These are phyloP conservation scores for Solanum pimpinellifolium DNA, from an alignment of 257 asterid genomes.

Conservation along the genomic window DNA sequence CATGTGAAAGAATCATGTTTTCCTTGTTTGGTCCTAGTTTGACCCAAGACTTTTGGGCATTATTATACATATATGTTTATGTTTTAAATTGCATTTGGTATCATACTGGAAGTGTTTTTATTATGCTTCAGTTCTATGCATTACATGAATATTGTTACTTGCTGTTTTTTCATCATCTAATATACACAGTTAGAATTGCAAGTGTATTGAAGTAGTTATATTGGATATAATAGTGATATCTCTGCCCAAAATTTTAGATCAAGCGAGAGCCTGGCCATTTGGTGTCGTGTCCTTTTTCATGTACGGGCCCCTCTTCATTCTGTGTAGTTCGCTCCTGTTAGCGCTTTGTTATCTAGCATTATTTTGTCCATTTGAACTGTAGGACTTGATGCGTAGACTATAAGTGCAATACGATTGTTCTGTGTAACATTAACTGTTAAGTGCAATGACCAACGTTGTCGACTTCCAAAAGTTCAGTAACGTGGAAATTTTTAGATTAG, in stretches of 20 bases:
- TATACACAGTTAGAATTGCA: background rate
- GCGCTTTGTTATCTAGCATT: background rate
- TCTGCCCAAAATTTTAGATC: background rate
- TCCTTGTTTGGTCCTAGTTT: background rate
- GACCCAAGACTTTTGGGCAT: background rate
- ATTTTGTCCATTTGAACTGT: background rate
- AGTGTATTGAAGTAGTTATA: background rate
- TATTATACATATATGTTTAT: background rate
- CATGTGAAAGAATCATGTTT: conserved; percentile 5
- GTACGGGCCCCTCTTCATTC: background rate
- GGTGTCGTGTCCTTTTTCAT: background rate
- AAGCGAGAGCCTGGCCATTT: background rate
- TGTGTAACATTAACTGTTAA: background rate
- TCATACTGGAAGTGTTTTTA: background rate
- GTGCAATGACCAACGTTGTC: background rate
- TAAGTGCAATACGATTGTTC: background rate
- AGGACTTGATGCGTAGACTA: background rate
- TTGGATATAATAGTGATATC: background rate
- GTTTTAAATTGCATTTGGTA: background rate
- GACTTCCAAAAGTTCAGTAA: background rate
- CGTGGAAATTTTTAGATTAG: background rate
- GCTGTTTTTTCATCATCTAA: background rate
- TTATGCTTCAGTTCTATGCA: background rate
- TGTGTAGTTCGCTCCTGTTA: background rate
- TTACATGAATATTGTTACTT: background rate